Evolutionary conservation across 768 basidiomycete genomes (phyloP).

Genomic region (Pilatotrama ljubarskyi): DNA sequence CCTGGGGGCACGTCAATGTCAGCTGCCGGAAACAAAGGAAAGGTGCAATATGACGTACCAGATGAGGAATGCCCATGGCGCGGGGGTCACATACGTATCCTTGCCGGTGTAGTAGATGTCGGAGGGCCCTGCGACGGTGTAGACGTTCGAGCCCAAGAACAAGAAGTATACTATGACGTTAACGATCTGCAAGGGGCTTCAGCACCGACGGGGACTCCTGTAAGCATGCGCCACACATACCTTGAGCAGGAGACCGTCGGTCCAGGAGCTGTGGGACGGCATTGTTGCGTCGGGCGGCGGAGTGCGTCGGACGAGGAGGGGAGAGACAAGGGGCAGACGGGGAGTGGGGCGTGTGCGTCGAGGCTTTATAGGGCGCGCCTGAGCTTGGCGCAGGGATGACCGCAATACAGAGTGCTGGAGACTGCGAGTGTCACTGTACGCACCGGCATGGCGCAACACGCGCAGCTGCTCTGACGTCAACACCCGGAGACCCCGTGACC

Average conservation of each 20-base stretch:
- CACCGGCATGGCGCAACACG: constrained; percentile 13
- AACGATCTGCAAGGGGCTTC: constrained; percentile 47
- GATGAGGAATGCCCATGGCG: constrained; percentile 88
- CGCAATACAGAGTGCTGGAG: background rate
- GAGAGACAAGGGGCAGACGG: constrained; percentile 2
- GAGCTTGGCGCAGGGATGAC: background rate
- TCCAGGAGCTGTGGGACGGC: constrained; percentile 55
- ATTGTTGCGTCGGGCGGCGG: constrained; percentile 1
- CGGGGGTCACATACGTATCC: constrained; percentile 93
- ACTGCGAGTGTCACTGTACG: constrained; percentile 1
- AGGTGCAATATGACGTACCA: constrained; percentile 50
- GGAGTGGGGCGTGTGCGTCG: constrained; percentile 5
- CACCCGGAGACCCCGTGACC: constrained; percentile 1
- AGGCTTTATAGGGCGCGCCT: constrained; percentile 12
- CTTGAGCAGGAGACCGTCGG: constrained; percentile 82
- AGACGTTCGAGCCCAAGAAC: constrained; percentile 90
- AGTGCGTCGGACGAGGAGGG: background rate
- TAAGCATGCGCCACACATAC: constrained; percentile 33
- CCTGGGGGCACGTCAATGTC: constrained; percentile 41
- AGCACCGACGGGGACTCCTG: background rate
- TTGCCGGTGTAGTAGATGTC: constrained; percentile 73
- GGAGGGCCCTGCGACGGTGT: constrained; percentile 75
- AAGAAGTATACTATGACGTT: constrained; percentile 84
- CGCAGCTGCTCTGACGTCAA: constrained; percentile 15
- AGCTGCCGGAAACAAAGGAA: constrained; percentile 1